Percentiles rank a stretch among this genome's conserved stretches.
Evolutionary conservation across 345 rosid species (phyloP).

Genomic region (Euclidium syriacum): DNA sequence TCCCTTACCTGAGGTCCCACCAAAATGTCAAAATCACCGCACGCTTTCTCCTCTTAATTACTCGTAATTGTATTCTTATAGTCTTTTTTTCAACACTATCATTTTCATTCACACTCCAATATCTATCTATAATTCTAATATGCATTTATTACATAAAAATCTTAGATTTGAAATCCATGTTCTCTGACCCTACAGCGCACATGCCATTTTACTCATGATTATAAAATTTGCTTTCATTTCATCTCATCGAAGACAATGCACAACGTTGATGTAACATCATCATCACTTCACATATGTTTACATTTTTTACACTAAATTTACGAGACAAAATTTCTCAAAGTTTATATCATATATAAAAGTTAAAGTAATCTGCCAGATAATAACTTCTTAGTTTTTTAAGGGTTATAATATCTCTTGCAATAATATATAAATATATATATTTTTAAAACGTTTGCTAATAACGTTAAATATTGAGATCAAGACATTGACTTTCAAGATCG

Average conservation of each 20-base stretch:
- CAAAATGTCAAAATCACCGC: neutral
- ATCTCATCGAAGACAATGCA: neutral
- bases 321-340: neutral
- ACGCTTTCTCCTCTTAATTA: neutral
- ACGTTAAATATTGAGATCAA: too few species aligned
- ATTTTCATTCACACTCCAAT: constrained; percentile 22
- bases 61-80: neutral
- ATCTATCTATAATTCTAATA: too few species aligned
- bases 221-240: constrained; percentile 8
- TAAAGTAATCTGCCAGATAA: too few species aligned
- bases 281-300: neutral
- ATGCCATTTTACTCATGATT: constrained; percentile 20
- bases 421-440: too few species aligned
- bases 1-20: constrained; percentile 44
- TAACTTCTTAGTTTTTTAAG: too few species aligned
- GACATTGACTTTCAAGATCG: too few species aligned
- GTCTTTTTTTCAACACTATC: constrained; percentile 24
- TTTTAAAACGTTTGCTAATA: too few species aligned
- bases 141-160: constrained; percentile 1
- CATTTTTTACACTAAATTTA: neutral
- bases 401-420: too few species aligned
- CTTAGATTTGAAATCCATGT: constrained; percentile 9
- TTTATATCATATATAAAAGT: too few species aligned
- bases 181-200: constrained; percentile 23
- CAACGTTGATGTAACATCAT: constrained; percentile 22